Evolutionary conservation across 2,329 filamentous ascomycete genomes (phyloP).

Genomic region (Colletotrichum sp.): DNA sequence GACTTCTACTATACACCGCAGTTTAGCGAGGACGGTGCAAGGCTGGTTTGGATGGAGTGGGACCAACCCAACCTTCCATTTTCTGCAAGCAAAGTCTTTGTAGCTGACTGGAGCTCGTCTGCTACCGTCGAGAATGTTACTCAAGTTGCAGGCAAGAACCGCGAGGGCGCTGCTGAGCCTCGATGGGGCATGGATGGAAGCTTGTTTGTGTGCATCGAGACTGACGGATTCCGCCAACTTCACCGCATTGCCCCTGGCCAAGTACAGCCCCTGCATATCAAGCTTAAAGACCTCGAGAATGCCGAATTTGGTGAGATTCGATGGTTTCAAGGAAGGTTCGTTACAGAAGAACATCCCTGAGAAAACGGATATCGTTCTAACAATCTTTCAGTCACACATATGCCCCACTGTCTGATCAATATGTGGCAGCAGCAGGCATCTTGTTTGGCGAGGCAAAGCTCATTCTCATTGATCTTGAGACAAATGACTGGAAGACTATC

Average conservation of each 20-base stretch:
- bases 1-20: constrained; percentile 60
- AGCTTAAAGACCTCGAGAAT: constrained; percentile 42
- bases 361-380: background rate
- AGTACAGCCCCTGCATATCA: constrained; percentile 31
- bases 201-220: constrained; percentile 54
- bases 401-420: constrained; percentile 36
- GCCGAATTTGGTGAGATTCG: constrained; percentile 43
- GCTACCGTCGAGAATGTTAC: constrained; percentile 34
- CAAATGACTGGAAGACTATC: constrained; percentile 32
- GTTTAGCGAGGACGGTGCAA: constrained; percentile 50
- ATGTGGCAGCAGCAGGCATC: constrained; percentile 38
- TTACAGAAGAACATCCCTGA: accelerated
- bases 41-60: constrained; percentile 60
- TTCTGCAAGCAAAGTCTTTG: constrained; percentile 48
- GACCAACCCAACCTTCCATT: constrained; percentile 59
- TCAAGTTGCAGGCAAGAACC: constrained; percentile 45
- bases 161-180: constrained; percentile 52
- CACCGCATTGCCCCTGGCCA: constrained; percentile 39
- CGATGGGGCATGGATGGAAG: constrained; percentile 54
- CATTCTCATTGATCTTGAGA: constrained; percentile 42
- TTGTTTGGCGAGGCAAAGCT: constrained; percentile 37
- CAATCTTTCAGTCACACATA: constrained; percentile 39
- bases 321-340: constrained; percentile 35
- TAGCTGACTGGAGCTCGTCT: constrained; percentile 43
- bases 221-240: constrained; percentile 50